Conservation (phyloP, 768 basidiomycete genomes). For the Arthromyces matolae region DNA sequence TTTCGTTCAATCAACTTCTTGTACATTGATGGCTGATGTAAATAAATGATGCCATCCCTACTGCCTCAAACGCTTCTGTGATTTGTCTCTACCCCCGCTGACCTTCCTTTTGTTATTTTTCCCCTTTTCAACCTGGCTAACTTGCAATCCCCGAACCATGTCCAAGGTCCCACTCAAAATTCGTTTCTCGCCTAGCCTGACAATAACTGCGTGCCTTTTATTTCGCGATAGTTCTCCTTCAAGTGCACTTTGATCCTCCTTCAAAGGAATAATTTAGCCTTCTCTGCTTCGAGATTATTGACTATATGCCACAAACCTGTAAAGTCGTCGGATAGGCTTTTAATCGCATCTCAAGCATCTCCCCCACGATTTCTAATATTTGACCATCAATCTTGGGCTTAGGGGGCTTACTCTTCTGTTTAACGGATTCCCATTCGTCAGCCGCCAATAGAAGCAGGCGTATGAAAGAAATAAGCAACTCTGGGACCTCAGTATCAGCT, state of each 20-base stretch:
- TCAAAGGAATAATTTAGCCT: slow-evolving; percentile 2
- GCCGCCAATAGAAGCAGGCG: slow-evolving; percentile 56
- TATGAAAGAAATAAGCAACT: slow-evolving; percentile 58
- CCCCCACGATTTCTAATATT: slow-evolving; percentile 43
- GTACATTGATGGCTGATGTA: not conserved
- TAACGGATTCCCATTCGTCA: slow-evolving; percentile 57
- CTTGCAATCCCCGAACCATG: slow-evolving; percentile 16
- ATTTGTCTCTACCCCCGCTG: not conserved
- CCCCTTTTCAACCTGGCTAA: slow-evolving; percentile 1
- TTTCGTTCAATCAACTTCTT: not conserved
- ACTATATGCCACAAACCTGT: slow-evolving; percentile 41
- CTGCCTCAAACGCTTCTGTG: slow-evolving; percentile 13
- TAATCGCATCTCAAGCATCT: slow-evolving; percentile 49
- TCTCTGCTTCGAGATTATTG: slow-evolving; percentile 1
- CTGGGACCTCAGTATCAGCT: slow-evolving; percentile 47
- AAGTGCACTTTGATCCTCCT: slow-evolving; percentile 52
- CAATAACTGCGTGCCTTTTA: slow-evolving; percentile 60
- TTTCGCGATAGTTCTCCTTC: slow-evolving; percentile 38
- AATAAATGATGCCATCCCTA: slow-evolving; percentile 2
- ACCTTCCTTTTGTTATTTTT: slow-evolving; percentile 14
- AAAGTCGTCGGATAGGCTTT: slow-evolving; percentile 54
- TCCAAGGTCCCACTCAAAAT: slow-evolving; percentile 41
- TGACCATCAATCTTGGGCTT: slow-evolving; percentile 58
- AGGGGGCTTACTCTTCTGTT: slow-evolving; percentile 66
- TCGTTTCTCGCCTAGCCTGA: slow-evolving; percentile 78